Base-by-base conservation (phyloP, 139 green algal species). In the Chlorella sp. region DNA sequence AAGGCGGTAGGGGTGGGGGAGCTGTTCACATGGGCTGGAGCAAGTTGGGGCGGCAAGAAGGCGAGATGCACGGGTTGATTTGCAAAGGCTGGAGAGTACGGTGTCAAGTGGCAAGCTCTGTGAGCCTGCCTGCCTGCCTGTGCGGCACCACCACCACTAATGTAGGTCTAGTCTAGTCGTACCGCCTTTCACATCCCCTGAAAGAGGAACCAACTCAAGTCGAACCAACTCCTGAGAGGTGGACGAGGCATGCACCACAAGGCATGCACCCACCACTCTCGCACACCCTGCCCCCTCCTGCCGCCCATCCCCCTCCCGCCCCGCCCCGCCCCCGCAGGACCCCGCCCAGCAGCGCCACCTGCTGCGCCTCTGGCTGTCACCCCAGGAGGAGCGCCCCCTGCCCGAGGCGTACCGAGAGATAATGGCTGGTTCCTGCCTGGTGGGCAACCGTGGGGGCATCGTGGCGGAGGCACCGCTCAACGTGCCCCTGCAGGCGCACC, bases 301-400 rank as follows among this genome's bases (percentile, higher is more conserved):
- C 73, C n/a, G 75, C 14, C 34, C 75, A 1, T 81, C 34, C 34
- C 75, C 34, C 75, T 16, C 34, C 26, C 7, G 34, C 2, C 34
- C 26, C 75, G 14, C 36, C 37, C 12, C 14, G 18, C 34, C n/a
- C n/a, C 34, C 24, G 64, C 66, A 85, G 77, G 90, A 91, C 18
- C 57, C 78, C 5, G 18, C 78, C 30, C 77, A 89, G 79, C 91
- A 86, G 87, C 91, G 93, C 21, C 94, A 96, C 88, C 91, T 96
- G 86, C 89, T 96, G 73, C 89, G 94, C n/a, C 85, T 96, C 80
- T 96, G 94, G 94, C 36, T 96, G 42, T 73, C 89, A 5, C 92
- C 93, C 1, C 39, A 78, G 3, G 81, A 91, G 26, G 91, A 92
- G 40, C 85, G 88, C 0, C 92, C 88, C 9, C 88, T 95, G 81